Evolutionary conservation across 305 asterid species (phyloP).

Genomic region (Euphrasia arctica): DNA sequence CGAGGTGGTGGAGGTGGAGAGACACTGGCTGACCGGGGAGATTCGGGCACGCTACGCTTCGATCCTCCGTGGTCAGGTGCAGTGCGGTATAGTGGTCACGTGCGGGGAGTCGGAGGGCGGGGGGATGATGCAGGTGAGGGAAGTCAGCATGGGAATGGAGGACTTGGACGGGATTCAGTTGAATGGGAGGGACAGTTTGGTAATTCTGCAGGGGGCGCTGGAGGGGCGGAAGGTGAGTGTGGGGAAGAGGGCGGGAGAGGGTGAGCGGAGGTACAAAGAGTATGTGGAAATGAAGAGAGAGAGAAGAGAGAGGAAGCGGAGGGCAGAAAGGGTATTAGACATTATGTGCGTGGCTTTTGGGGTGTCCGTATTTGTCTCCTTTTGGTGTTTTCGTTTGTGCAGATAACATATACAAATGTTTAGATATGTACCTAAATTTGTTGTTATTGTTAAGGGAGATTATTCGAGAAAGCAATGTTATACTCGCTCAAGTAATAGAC

Average conservation of each 20-base stretch:
- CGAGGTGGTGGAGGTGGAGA: constrained; percentile 54
- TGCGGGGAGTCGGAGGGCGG: constrained; percentile 64
- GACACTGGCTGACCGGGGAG: constrained; percentile 88
- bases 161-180: constrained; percentile 71
- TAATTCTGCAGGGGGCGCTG: constrained; percentile 53
- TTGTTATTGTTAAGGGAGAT: too few species aligned
- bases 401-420: constrained; percentile 5
- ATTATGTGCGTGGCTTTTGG: constrained; percentile 57
- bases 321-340: constrained; percentile 60
- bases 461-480: too few species aligned
- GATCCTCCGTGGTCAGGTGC: constrained; percentile 48
- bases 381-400: constrained; percentile 37
- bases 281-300: constrained; percentile 49
- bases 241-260: constrained; percentile 39
- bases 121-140: constrained; percentile 77
- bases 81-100: constrained; percentile 59
- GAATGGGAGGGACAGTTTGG: constrained; percentile 82
- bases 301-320: constrained; percentile 55
- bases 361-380: constrained; percentile 42
- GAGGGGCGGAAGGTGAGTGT: constrained; percentile 62
- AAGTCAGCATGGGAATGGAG: constrained; percentile 72
- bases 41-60: constrained; percentile 61
- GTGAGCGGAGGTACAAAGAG: constrained; percentile 38
- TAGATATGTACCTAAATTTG: neutral
- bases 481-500: too few species aligned